Percentiles rank a stretch among this genome's conserved stretches.
Conservation (phyloP, 2,329 filamentous ascomycete genomes). For the Aspergillus caelatus region DNA sequence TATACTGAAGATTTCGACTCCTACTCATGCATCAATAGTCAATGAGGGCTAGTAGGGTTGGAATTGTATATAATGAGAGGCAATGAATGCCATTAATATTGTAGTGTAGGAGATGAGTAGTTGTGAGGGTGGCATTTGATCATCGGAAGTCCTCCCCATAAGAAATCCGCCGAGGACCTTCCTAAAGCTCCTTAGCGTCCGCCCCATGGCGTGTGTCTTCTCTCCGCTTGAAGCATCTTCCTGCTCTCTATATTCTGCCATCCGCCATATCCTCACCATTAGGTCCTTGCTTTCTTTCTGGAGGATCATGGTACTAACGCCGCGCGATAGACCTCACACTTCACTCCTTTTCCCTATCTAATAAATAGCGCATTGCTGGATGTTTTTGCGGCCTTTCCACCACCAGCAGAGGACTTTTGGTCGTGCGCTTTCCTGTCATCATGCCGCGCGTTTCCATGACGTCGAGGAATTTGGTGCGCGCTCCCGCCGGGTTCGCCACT, state of each 20-base stretch:
- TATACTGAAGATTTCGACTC: not conserved
- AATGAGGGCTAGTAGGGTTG: not conserved
- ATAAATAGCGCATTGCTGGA: constrained; percentile 27
- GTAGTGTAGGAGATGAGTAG: not conserved
- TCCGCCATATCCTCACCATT: not conserved
- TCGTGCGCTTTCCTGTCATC: constrained; percentile 29
- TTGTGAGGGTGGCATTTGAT: not conserved
- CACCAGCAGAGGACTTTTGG: constrained; percentile 25
- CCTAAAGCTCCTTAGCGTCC: not conserved
- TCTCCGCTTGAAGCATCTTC: not conserved
- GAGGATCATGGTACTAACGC: not conserved
- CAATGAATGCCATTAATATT: not conserved
- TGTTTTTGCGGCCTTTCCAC: constrained; percentile 30
- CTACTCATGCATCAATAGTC: no score
- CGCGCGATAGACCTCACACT: not conserved
- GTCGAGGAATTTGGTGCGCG: constrained; percentile 26
- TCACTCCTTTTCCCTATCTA: not conserved
- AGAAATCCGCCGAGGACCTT: not conserved
- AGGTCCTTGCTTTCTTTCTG: not conserved
- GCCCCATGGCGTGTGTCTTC: not conserved
- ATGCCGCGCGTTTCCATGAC: constrained; percentile 33
- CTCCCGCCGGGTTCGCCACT: constrained; percentile 29
- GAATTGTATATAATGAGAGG: not conserved
- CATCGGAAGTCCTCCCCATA: not conserved
- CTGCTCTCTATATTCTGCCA: not conserved